Conservation (phyloP, 306 rosid genomes). For the Clitoria ternatea region DNA sequence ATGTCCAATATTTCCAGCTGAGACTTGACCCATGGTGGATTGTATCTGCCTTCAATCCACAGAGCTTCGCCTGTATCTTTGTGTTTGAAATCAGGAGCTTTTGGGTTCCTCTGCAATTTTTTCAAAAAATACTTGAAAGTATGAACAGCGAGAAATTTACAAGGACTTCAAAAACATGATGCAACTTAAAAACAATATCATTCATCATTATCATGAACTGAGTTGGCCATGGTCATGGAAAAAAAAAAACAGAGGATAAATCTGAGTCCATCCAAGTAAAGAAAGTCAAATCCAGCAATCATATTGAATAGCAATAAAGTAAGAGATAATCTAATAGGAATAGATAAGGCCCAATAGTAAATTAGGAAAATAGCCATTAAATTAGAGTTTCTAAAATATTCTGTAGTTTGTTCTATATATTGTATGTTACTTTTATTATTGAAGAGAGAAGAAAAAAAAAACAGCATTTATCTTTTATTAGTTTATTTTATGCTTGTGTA, state of each 20-base stretch:
- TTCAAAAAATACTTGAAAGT: background rate
- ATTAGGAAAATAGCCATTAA: too few species aligned
- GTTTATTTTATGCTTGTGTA: too few species aligned
- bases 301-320: background rate
- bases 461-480: too few species aligned
- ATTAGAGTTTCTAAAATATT: too few species aligned
- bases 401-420: too few species aligned
- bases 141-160: background rate
- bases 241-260: background rate
- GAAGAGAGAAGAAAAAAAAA: too few species aligned
- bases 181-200: background rate
- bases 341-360: too few species aligned
- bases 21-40: conserved; percentile 85
- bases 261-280: background rate
- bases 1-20: conserved; percentile 73
- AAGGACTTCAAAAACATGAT: background rate
- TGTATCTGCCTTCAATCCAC: conserved; percentile 79
- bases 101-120: conserved; percentile 77
- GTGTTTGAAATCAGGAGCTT: conserved; percentile 85
- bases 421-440: too few species aligned
- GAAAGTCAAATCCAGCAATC: background rate
- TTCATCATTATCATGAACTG: background rate
- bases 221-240: background rate
- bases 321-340: too few species aligned
- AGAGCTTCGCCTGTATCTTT: conserved; percentile 93